Percentiles rank a stretch among this genome's conserved stretches.
Conservation (phyloP, 2,329 filamentous ascomycete species). For the Penicillium frequentans region DNA sequence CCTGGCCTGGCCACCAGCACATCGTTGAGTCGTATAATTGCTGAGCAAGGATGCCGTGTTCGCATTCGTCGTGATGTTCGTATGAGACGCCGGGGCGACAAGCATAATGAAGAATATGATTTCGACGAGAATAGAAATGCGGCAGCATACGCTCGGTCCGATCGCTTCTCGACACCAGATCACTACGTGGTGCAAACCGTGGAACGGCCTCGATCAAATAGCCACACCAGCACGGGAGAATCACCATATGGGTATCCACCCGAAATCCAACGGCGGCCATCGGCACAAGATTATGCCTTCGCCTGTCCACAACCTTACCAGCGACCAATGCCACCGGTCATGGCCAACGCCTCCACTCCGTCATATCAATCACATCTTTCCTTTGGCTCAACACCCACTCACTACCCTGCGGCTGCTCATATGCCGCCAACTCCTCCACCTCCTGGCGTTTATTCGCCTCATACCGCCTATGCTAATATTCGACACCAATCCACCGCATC, state of each 20-base stretch:
- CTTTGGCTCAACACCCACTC: conserved; percentile 41
- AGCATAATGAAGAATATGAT: conserved; percentile 67
- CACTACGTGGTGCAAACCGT: conserved; percentile 46
- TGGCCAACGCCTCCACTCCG: conserved; percentile 39
- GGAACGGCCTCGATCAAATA: conserved; percentile 61
- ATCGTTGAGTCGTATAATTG: conserved; percentile 80
- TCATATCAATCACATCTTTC: conserved; percentile 43
- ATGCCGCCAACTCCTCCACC: conserved; percentile 46
- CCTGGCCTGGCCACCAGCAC: conserved; percentile 91
- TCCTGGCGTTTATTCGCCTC: conserved; percentile 35
- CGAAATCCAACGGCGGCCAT: conserved; percentile 50
- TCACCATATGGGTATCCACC: conserved; percentile 42
- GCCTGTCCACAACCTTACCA: conserved; percentile 34
- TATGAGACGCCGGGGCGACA: conserved; percentile 80
- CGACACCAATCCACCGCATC: conserved; percentile 33
- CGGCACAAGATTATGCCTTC: conserved; percentile 47
- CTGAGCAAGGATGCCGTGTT: conserved; percentile 94
- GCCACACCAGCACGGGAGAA: conserved; percentile 56
- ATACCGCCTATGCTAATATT: conserved; percentile 33
- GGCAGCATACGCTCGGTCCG: conserved; percentile 45
- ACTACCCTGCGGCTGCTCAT: conserved; percentile 45
- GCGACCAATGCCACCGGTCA: conserved; percentile 37
- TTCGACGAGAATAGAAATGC: conserved; percentile 55
- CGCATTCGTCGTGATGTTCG: conserved; percentile 91
- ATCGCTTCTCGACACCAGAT: conserved; percentile 54